Conservation (phyloP, 257 asterid species). For the Jacaranda copaia region DNA sequence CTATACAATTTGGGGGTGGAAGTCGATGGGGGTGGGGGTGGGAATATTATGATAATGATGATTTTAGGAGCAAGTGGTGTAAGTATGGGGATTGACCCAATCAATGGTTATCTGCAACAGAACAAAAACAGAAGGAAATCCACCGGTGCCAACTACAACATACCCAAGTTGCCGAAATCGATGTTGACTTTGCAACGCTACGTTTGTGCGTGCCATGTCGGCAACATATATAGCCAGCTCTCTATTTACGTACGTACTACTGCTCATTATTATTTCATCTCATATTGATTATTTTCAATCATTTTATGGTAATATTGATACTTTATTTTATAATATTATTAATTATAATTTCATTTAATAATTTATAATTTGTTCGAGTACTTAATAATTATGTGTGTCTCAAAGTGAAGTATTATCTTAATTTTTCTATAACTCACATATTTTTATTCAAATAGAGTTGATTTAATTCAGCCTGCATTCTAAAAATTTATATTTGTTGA, state of each 20-base stretch:
- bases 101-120: conserved; percentile 50
- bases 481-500: too few species aligned
- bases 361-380: too few species aligned
- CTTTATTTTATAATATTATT: too few species aligned
- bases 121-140: conserved; percentile 42
- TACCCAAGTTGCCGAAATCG: conserved; percentile 48
- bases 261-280: neutral
- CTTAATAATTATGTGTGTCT: too few species aligned
- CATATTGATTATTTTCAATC: neutral
- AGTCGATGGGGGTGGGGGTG: too few species aligned
- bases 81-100: conserved; percentile 37
- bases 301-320: neutral
- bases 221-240: conserved; percentile 43
- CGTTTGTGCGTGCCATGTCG: conserved; percentile 56
- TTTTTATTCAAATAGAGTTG: too few species aligned
- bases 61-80: conserved; percentile 14
- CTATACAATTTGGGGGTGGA: too few species aligned
- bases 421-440: too few species aligned
- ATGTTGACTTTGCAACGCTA: conserved; percentile 45
- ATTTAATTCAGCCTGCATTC: too few species aligned
- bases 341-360: too few species aligned
- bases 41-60: too few species aligned
- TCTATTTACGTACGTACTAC: neutral
- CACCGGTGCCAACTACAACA: conserved; percentile 26
- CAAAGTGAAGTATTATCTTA: too few species aligned